A percentile compares a stretch with the other conserved stretches of the same genome.
These are phyloP conservation scores for Paxillus involutus DNA, from an alignment of 768 basidiomycete species.

Conservation along the genomic window DNA sequence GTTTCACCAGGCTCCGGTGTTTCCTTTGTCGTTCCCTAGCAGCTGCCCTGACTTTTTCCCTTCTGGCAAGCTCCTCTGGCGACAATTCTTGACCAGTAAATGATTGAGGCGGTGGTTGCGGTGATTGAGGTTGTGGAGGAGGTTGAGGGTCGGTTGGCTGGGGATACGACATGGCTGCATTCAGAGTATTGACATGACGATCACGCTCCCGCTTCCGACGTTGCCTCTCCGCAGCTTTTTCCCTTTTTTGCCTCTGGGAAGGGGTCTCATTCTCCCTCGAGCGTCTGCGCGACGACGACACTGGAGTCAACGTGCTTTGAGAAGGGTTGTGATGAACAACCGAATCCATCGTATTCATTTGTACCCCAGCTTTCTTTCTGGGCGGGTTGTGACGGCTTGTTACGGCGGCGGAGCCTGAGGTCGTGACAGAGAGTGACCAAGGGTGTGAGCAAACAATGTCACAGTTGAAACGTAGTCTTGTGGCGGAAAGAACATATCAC, in stretches of 20 bases:
- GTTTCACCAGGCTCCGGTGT: conserved; percentile 76
- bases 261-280: conserved; percentile 74
- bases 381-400: conserved; percentile 31
- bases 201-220: conserved; percentile 79
- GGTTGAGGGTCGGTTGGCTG: conserved; percentile 33
- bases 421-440: conserved; percentile 34
- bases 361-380: conserved; percentile 4
- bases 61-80: conserved; percentile 63
- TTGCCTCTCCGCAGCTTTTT: conserved; percentile 86
- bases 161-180: conserved; percentile 44
- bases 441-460: conserved; percentile 20
- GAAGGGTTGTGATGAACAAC: conserved; percentile 32
- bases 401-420: conserved; percentile 34
- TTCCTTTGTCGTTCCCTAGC: conserved; percentile 83
- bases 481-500: conserved; percentile 24
- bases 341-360: conserved; percentile 35
- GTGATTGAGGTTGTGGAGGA: conserved; percentile 32
- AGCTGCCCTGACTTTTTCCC: conserved; percentile 71
- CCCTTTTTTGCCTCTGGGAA: conserved; percentile 71
- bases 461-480: conserved; percentile 5
- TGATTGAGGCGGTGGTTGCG: conserved; percentile 22
- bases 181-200: conserved; percentile 41
- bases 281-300: conserved; percentile 48
- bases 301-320: conserved; percentile 30
- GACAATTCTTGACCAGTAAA: conserved; percentile 41